Evolutionary conservation across 345 rosid genomes (phyloP), one percentile per base, ranked within the genome.

Genomic region (Populus nigra): DNA sequence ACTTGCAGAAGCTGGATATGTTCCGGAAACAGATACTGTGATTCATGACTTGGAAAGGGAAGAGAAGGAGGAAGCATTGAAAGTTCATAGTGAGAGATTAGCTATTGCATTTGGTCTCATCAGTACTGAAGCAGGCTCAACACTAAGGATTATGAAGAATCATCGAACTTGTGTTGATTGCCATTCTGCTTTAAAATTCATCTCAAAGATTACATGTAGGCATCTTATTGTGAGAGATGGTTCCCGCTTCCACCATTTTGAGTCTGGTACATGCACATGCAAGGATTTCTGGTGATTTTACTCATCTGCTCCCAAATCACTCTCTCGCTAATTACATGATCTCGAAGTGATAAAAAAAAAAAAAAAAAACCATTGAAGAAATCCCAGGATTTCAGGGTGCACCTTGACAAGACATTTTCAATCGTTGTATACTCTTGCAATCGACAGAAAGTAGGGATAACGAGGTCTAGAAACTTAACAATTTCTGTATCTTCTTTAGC

Each of bases 51-150:
- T 72, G 23, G 65, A 25, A 68, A 67, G 25, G 23, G 73, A 65
- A 74, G 76, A 70, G 23, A 29, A 66, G 47, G 38, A 43, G 79
- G 49, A 50, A 22, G 17, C 45, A 15, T 27, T 33, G 83, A 73
- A 72, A 69, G 65, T 68, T 47, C 74, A 79, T 69, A 47, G 71
- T 47, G 75, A 62, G 70, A 39, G 73, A 71, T 22, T 71, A 20
- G 79, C 78, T 39, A 53, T 71, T n/a, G 79, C 75, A 80, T 76
- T 65, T 76, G 76, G 69, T 63, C 76, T 59, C 39, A 3, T 73
- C 22, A 15, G 69, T 61, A 59, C 69, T 2, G 23, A 73, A 20
- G 69, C 59, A 67, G 67, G 77, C 57, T 50, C 69, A 68, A 73
- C 50, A 7, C 66, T 65, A 25, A 73, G 53, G 68, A 73, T 73